Conservation (phyloP, 768 basidiomycete species). For the Phaeotremella skinneri region DNA sequence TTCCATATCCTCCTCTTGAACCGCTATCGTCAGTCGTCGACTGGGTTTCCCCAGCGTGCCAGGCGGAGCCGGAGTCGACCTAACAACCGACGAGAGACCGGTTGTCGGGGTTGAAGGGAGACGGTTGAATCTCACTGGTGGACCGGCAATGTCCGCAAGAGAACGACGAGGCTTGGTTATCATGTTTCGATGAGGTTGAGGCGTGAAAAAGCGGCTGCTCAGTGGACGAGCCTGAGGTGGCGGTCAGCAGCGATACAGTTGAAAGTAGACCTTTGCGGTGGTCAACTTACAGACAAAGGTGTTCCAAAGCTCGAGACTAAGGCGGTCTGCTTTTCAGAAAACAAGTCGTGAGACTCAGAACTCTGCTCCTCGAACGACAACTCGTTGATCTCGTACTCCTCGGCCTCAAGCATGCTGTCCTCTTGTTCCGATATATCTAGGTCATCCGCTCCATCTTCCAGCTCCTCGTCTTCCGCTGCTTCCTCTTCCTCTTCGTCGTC, state of each 20-base stretch:
- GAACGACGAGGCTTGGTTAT: conserved; percentile 29
- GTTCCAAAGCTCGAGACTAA: too few species aligned
- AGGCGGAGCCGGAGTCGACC: conserved; percentile 15
- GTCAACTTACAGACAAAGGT: too few species aligned
- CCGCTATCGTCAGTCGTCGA: conserved; percentile 12
- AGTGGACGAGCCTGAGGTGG: conserved; percentile 7
- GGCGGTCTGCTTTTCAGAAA: too few species aligned
- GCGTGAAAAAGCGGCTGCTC: conserved; percentile 38
- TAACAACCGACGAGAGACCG: background rate
- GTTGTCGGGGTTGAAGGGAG: conserved; percentile 25
- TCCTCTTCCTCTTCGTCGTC: conserved; percentile 24
- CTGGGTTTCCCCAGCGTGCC: conserved; percentile 32
- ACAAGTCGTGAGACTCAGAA: background rate
- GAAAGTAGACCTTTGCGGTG: too few species aligned
- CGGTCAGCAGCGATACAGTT: too few species aligned
- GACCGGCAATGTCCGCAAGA: conserved; percentile 33
- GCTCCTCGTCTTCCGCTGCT: conserved; percentile 9
- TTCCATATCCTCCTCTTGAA: conserved; percentile 11
- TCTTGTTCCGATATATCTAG: background rate
- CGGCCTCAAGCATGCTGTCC: conserved; percentile 7
- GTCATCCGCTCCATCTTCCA: conserved; percentile 3
- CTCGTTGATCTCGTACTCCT: conserved; percentile 10
- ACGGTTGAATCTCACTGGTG: conserved; percentile 31
- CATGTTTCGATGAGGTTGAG: conserved; percentile 32
- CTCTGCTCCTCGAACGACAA: background rate